Percentiles rank a stretch among this genome's conserved stretches.
Conservation (phyloP, 1,284 basidiomycete genomes). For the Wallemia ichthyophaga region DNA sequence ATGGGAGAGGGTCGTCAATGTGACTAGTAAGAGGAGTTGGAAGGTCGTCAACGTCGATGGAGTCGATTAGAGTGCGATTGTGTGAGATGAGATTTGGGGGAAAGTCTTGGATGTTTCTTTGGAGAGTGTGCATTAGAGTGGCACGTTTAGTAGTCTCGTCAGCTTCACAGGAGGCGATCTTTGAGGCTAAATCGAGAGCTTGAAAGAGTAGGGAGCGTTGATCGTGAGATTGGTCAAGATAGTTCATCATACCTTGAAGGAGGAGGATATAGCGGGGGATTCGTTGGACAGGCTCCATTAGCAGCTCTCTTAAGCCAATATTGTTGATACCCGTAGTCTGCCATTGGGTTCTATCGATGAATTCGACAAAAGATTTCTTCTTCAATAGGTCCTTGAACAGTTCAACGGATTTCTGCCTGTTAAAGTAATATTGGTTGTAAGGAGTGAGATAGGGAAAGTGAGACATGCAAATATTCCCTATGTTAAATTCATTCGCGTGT, state of each 20-base stretch:
- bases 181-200: slow-evolving; percentile 57
- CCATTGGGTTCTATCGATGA: slow-evolving; percentile 50
- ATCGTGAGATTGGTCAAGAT: slow-evolving; percentile 41
- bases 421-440: background rate
- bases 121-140: slow-evolving; percentile 60
- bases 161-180: slow-evolving; percentile 70
- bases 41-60: slow-evolving; percentile 73
- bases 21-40: slow-evolving; percentile 15
- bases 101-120: slow-evolving; percentile 61
- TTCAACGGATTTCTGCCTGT: slow-evolving; percentile 1
- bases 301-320: slow-evolving; percentile 64
- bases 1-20: slow-evolving; percentile 28
- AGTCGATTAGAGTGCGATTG: slow-evolving; percentile 63
- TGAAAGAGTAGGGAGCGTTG: slow-evolving; percentile 57
- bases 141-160: slow-evolving; percentile 73
- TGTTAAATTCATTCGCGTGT: slow-evolving; percentile 29
- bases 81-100: slow-evolving; percentile 51
- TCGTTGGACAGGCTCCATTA: slow-evolving; percentile 99
- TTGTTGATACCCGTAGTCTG: slow-evolving; percentile 49
- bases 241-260: slow-evolving; percentile 58
- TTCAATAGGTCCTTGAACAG: background rate
- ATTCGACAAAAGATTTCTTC: slow-evolving; percentile 2
- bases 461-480: slow-evolving; percentile 2
- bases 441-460: slow-evolving; percentile 1
- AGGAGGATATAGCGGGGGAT: slow-evolving; percentile 85